Conservation (phyloP, 495 filamentous ascomycete species). For the Tetracladium marchalianum region DNA sequence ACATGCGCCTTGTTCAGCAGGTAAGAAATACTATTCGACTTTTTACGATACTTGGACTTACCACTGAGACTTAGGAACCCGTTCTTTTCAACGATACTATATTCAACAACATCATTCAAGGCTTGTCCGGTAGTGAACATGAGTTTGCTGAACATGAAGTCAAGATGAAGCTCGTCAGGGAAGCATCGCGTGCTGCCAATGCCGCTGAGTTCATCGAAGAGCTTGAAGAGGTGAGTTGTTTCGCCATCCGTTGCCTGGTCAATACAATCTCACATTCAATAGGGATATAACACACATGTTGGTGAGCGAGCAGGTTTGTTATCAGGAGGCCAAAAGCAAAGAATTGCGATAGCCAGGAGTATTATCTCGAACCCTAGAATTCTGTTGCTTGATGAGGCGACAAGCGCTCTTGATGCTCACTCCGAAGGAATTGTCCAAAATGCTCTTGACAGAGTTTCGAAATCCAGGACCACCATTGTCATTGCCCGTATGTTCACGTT, state of each 20-base stretch:
- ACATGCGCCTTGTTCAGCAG: conserved; percentile 55
- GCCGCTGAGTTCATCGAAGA: conserved; percentile 34
- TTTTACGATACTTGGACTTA: background rate
- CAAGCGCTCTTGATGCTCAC: conserved; percentile 59
- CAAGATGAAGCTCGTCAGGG: conserved; percentile 20
- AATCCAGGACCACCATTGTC: conserved; percentile 50
- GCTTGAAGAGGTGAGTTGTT: conserved; percentile 20
- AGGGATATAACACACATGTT: conserved; percentile 37
- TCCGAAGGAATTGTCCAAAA: conserved; percentile 59
- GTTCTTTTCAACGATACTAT: conserved; percentile 54
- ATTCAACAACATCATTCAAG: conserved; percentile 56
- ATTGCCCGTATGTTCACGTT: conserved; percentile 40
- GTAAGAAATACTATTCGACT: background rate
- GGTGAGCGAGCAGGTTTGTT: conserved; percentile 35
- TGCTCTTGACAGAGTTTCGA: conserved; percentile 50
- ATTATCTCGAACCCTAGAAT: conserved; percentile 59
- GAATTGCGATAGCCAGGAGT: conserved; percentile 54
- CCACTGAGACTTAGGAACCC: conserved; percentile 32
- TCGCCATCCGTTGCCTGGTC: background rate
- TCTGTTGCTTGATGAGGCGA: conserved; percentile 69
- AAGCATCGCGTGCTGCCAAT: conserved; percentile 27
- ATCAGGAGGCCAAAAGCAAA: conserved; percentile 49
- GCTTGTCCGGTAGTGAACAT: conserved; percentile 30
- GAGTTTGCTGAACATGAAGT: conserved; percentile 8
- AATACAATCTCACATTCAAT: background rate